Evolutionary conservation across 805 yeast species (phyloP).

Genomic region (Candida pini): DNA sequence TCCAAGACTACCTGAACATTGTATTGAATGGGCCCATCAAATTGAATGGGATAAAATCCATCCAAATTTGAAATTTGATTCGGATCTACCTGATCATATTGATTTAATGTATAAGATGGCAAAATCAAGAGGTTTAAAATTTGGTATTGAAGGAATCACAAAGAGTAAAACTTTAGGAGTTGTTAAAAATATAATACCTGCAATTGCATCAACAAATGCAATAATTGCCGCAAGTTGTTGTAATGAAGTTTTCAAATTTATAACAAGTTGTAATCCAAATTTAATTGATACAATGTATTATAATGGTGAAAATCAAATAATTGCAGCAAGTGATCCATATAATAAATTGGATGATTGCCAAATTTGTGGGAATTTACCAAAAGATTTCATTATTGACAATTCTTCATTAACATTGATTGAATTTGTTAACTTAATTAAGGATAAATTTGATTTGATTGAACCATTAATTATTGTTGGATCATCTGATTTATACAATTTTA

Average conservation of each 20-base stretch:
- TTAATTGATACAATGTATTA: slow-evolving; percentile 80
- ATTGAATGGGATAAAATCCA: slow-evolving; percentile 62
- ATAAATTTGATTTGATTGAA: slow-evolving; percentile 7
- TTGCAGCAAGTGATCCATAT: slow-evolving; percentile 66
- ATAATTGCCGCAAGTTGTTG: slow-evolving; percentile 85
- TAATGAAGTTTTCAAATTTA: slow-evolving; percentile 76
- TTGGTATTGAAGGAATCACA: slow-evolving; percentile 73
- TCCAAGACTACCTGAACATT: slow-evolving; percentile 92
- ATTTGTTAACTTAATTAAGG: slow-evolving; percentile 13
- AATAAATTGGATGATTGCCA: slow-evolving; percentile 59
- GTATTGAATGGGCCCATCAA: slow-evolving; percentile 84
- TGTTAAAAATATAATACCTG: slow-evolving; percentile 87
- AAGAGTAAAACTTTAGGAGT: slow-evolving; percentile 74
- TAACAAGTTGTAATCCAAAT: slow-evolving; percentile 62
- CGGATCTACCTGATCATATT: slow-evolving; percentile 63
- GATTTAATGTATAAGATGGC: slow-evolving; percentile 57
- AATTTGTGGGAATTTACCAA: slow-evolving; percentile 56
- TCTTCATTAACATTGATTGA: slow-evolving; percentile 6
- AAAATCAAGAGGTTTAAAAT: slow-evolving; percentile 51
- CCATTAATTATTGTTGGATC: slow-evolving; percentile 17
- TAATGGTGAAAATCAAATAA: slow-evolving; percentile 75
- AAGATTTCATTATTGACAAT: slow-evolving; percentile 10
- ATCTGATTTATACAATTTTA: slow-evolving; percentile 24
- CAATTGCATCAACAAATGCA: slow-evolving; percentile 92
- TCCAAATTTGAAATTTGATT: slow-evolving; percentile 48